Evolutionary conservation across 2,329 filamentous ascomycete species (phyloP).

Genomic region (Thyridium curvatum): DNA sequence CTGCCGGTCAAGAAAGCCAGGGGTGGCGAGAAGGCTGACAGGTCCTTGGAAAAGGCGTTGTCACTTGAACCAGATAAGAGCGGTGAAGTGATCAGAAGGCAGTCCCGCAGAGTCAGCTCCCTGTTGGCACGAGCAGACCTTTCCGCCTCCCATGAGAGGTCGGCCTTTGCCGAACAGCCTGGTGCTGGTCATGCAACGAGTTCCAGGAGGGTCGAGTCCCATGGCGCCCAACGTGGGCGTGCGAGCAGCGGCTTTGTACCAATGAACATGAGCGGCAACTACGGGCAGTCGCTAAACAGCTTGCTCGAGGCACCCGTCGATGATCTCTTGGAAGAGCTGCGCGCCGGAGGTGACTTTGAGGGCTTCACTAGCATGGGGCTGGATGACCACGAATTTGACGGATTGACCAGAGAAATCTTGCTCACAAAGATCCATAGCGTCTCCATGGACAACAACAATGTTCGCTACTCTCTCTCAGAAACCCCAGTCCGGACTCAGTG

Average conservation of each 20-base stretch:
- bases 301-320: conserved; percentile 65
- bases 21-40: conserved; percentile 44
- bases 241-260: conserved; percentile 45
- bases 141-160: conserved; percentile 75
- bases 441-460: conserved; percentile 52
- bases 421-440: conserved; percentile 66
- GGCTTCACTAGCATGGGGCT: conserved; percentile 67
- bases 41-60: conserved; percentile 56
- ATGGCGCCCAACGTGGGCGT: conserved; percentile 60
- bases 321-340: conserved; percentile 61
- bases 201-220: conserved; percentile 65
- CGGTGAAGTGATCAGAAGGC: conserved; percentile 46
- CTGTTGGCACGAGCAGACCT: conserved; percentile 82
- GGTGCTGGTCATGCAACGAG: too few relatives aligned
- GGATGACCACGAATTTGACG: conserved; percentile 66
- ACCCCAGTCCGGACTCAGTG: conserved; percentile 47
- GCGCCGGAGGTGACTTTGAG: conserved; percentile 55
- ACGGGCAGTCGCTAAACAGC: conserved; percentile 48
- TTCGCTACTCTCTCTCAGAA: conserved; percentile 52
- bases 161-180: conserved; percentile 66
- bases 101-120: conserved; percentile 80
- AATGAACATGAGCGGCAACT: conserved; percentile 26
- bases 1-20: conserved; percentile 46
- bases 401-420: conserved; percentile 65
- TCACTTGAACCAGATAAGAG: conserved; percentile 65